Conservation (phyloP, 331 rosid species). For the Saraca asoca region DNA sequence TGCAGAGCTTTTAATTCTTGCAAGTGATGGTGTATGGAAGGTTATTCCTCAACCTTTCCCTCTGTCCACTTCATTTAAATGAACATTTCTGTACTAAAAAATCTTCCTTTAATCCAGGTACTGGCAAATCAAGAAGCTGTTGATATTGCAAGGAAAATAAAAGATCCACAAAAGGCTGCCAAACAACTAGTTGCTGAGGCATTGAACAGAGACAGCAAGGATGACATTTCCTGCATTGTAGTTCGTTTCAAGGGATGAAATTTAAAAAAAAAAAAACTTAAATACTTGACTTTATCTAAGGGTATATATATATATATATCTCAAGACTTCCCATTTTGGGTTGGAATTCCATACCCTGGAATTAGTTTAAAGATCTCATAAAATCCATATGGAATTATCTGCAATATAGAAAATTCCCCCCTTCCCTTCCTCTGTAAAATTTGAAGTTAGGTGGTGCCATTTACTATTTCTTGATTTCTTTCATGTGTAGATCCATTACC, state of each 20-base stretch:
- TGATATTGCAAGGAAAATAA: constrained; percentile 64
- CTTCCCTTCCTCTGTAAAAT: constrained; percentile 43
- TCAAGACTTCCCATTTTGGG: constrained; percentile 29
- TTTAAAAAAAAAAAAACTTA: neutral
- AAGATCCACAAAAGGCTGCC: constrained; percentile 77
- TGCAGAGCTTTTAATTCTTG: constrained; percentile 72
- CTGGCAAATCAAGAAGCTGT: constrained; percentile 89
- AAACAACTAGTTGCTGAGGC: constrained; percentile 72
- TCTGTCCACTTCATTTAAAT: constrained; percentile 8
- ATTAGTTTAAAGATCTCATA: constrained; percentile 35
- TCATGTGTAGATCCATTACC: constrained; percentile 55
- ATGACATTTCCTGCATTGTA: constrained; percentile 85
- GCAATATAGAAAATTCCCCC: constrained; percentile 36
- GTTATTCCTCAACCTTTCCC: constrained; percentile 41
- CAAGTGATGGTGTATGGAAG: constrained; percentile 96
- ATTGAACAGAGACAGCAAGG: constrained; percentile 77
- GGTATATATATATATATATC: constrained; percentile 18
- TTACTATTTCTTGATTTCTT: constrained; percentile 46
- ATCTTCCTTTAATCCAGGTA: constrained; percentile 52
- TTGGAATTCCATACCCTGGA: constrained; percentile 27
- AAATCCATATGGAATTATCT: constrained; percentile 40
- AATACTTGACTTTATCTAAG: constrained; percentile 20
- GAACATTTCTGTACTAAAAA: neutral
- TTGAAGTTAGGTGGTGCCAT: constrained; percentile 49
- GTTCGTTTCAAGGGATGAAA: constrained; percentile 75